Evolutionary conservation across 768 basidiomycete species (phyloP).

Genomic region (Leccinum ochraceum): DNA sequence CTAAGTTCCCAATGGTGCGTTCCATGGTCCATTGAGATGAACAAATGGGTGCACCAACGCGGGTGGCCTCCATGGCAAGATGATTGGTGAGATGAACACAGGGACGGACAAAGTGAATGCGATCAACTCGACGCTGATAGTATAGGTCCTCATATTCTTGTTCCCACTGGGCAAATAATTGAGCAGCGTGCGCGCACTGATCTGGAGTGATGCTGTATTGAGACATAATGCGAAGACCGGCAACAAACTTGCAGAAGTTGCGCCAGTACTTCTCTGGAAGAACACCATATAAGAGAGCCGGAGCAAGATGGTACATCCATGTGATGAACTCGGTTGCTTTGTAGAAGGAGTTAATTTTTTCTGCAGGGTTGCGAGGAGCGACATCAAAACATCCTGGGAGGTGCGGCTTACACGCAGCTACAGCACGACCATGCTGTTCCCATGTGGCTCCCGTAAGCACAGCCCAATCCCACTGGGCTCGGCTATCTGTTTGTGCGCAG

Average conservation of each 20-base stretch:
- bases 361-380: neutral
- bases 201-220: neutral
- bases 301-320: neutral
- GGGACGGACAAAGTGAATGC: neutral
- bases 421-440: neutral
- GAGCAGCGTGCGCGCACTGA: neutral
- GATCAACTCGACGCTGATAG: neutral
- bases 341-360: neutral
- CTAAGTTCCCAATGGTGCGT: neutral
- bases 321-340: neutral
- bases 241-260: neutral
- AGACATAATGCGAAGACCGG: neutral
- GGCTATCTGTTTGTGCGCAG: neutral
- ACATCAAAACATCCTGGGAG: neutral
- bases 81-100: neutral
- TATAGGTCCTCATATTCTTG: neutral
- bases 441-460: neutral
- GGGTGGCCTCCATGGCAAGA: neutral
- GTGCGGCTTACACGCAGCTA: neutral
- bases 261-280: neutral
- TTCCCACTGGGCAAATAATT: neutral
- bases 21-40: neutral
- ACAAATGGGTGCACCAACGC: neutral
- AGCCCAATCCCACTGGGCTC: neutral
- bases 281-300: neutral